Base-by-base conservation (phyloP, 1,284 basidiomycete species). In the Ganoderma sinense region DNA sequence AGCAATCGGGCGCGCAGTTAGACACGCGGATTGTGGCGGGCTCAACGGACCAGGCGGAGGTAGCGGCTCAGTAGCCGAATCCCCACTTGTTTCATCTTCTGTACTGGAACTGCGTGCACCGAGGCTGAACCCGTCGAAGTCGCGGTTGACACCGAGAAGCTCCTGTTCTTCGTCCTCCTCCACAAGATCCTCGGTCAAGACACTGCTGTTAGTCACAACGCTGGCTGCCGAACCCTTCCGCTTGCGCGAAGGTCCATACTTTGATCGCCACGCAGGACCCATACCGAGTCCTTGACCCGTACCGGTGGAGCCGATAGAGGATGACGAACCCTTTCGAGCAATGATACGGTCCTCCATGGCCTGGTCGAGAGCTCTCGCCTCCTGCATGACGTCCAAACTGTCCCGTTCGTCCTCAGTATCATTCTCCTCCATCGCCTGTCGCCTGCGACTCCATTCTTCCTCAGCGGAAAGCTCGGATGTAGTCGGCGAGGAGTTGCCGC, bases 271-370 rank as follows among this genome's bases (percentile, higher is more conserved):
- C 2, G 87, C 88, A 23, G 85, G 75, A 60, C 91, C 90, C 89
- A 91, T 90, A 5, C 72, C 72, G 10, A 71, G 51, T 4, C 70
- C 70, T n/a, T 66, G 67, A 60, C 91, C 90, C 36, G 88, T 79
- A 53, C 88, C 88, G n/a, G 85, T 86, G 13, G 83, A 84, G n/a
- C 82, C 83, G 62, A 90, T 73, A 29, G 91, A 93, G 36, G 91
- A 90, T n/a, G 80, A 81, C 29, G 92, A 93, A 1, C 87, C 84
- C 77, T 90, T 92, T 75, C 92, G 90, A 56, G 93, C 89, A 62
- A 93, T 83, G 66, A 91, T 84, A 64, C 93, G 90, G 72, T 93
- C 88, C 77, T 94, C 91, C 94, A 95, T 95, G 36, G 92, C 93
- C 76, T 90, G 91, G 79, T 94, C 93, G 53, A 95, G 85, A 20